Evolutionary conservation across 2,329 filamentous ascomycete species (phyloP), one percentile per base, ranked within the genome.

Genomic region (Fonsecaea pedrosoi): DNA sequence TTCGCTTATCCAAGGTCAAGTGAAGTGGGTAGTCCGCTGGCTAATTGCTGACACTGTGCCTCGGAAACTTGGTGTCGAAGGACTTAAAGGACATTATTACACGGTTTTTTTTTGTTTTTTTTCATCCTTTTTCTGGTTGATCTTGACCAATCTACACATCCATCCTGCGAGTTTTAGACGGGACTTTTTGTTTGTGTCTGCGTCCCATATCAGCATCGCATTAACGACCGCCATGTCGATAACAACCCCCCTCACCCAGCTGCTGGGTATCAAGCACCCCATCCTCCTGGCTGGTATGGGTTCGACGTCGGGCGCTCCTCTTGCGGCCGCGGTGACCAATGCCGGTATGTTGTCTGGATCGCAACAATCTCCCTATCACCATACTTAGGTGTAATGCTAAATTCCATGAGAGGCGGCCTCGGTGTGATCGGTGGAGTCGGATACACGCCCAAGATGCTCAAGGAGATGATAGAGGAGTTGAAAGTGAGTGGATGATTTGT

Each of bases 381-480:
- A 21, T 21, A 21, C 21, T 21, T 21, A 21, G n/a, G n/a, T n/a
- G n/a, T n/a, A n/a, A 9, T 53, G 32, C 38, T 45, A 50, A 50
- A 45, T 32, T 30, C 40, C 12, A 32, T 45, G 25, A 30, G 30
- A 67, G 65, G 70, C 45, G 72, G 72, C 8, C 62, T 74, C n/a
- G 73, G 73, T 38, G 68, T 74, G 8, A 70, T 72, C 34, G 73
- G 73, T 35, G 73, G 73, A 12, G 62, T 73, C 2, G 73, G 69
- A 48, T 74, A 74, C 54, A 74, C 95, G 30, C 90, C 90, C 72
- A 83, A 87, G 62, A 92, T 92, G 79, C 87, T 96, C 71, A 84
- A 86, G 73, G 90, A 94, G 76, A 87, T 94, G 76, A 94, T 71
- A 8, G 53, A 65, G 25, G 69, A 72, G 38, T 38, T 72, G 50